Evolutionary conservation across 177 flowering plant genomes (phyloP), one percentile per base, ranked within the genome.

Genomic region (Telopea speciosissima): DNA sequence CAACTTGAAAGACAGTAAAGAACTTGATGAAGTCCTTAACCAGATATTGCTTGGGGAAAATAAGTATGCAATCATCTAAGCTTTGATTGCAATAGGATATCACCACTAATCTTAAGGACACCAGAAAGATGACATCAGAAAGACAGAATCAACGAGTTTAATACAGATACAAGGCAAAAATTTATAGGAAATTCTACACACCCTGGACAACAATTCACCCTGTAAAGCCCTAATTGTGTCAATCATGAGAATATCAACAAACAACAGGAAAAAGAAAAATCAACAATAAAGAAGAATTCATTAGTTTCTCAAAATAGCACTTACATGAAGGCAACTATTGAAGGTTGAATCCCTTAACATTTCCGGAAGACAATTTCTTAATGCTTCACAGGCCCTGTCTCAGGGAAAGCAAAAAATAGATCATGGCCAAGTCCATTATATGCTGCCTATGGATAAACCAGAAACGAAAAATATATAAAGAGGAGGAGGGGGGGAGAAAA

Each of bases 311-410:
- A n/a, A n/a, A n/a, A n/a, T n/a, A n/a, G n/a, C n/a, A n/a, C n/a
- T n/a, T n/a, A n/a, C n/a, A n/a, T n/a, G n/a, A n/a, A n/a, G n/a
- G n/a, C n/a, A n/a, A n/a, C n/a, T n/a, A n/a, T n/a, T n/a, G n/a
- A n/a, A n/a, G n/a, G n/a, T n/a, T n/a, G n/a, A n/a, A n/a, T n/a
- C n/a, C n/a, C n/a, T n/a, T n/a, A n/a, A n/a, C n/a, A n/a, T n/a
- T n/a, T n/a, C 94, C 16, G 97, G 94, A 70, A 91, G 94, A 70
- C 90, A 88, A 69, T 83, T 87, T 68, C 88, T 74, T 66, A 91
- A 74, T 26, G 94, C 97, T 77, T 87, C 89, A 74, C 97, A 87
- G 28, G 94, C 94, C 86, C 97, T 91, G 86, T 54, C 74, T 56
- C 25, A 26, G 68, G 36, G 64, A 70, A 42, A 21, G 60, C 40